phyloP scores from a whole-genome alignment of 371 early-diverging fungal genomes.

The Rhizopus sp. region DNA sequence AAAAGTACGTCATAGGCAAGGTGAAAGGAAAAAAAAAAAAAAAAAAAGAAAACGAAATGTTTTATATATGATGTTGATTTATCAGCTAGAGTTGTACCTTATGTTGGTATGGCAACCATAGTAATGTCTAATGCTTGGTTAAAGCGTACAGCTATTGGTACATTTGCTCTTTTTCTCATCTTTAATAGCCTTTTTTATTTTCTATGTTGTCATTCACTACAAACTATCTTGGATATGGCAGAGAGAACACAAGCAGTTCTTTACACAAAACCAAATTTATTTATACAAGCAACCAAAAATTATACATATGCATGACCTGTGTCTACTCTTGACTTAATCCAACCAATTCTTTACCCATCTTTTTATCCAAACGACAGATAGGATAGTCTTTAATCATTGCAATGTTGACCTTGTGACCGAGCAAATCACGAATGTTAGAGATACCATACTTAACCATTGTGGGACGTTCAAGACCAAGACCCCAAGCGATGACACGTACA shows the following conservation, averaged over 20 bases:
- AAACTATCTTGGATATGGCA: constrained; percentile 22
- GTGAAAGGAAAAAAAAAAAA: constrained; percentile 82
- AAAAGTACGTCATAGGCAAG: constrained; percentile 86
- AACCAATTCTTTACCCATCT: constrained; percentile 71
- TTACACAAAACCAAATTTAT: too few relatives aligned
- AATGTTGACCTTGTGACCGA: constrained; percentile 99
- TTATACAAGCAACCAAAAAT: too few relatives aligned
- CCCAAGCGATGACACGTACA: constrained; percentile 99
- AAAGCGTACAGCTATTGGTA: too few relatives aligned
- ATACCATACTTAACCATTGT: constrained; percentile 99
- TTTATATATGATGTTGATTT: constrained; percentile 3
- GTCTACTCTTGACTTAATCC: constrained; percentile 41
- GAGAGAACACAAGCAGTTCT: too few relatives aligned
- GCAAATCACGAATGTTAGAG: constrained; percentile 96
- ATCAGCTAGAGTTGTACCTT: constrained; percentile 73
- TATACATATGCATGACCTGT: not conserved
- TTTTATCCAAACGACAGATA: constrained; percentile 83
- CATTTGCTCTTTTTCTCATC: too few relatives aligned
- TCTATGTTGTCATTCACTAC: too few relatives aligned
- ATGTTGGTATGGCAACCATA: constrained; percentile 97
- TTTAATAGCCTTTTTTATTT: too few relatives aligned
- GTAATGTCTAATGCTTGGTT: constrained; percentile 49
- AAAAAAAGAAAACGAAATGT: not conserved
- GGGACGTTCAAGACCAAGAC: constrained; percentile 98
- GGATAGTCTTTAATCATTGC: constrained; percentile 94